Conservation (phyloP, 2,329 filamentous ascomycete species). For the Xylaria sp. region DNA sequence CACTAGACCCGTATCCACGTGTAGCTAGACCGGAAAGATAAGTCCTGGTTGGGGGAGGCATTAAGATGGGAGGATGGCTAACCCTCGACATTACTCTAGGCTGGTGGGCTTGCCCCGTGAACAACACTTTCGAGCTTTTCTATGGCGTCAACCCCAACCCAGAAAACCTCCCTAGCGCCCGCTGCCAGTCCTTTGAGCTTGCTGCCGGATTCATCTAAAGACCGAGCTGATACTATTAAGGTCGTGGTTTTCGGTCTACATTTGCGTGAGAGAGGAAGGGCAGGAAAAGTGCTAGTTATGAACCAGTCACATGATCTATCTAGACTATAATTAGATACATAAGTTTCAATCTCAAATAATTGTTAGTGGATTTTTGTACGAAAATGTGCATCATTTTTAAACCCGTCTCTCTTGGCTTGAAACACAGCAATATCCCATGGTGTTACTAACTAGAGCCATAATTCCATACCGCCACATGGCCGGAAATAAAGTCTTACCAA, state of each 20-base stretch:
- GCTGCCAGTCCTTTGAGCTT: slow-evolving; percentile 14
- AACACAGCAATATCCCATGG: too few relatives aligned
- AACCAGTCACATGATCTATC: background rate
- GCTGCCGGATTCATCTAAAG: slow-evolving; percentile 1
- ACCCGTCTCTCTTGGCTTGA: too few relatives aligned
- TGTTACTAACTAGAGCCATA: too few relatives aligned
- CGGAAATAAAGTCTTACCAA: too few relatives aligned
- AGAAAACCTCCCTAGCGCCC: slow-evolving; percentile 14
- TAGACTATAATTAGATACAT: too few relatives aligned
- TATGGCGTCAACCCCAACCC: slow-evolving; percentile 23
- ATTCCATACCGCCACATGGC: too few relatives aligned
- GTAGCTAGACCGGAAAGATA: background rate
- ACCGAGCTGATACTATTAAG: background rate
- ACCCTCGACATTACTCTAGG: slow-evolving; percentile 15
- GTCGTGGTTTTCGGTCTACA: background rate
- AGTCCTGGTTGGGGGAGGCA: too few relatives aligned
- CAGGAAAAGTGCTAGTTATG: background rate
- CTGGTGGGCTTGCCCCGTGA: slow-evolving; percentile 34
- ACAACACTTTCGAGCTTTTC: slow-evolving; percentile 31
- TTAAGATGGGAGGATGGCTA: background rate
- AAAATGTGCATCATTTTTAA: too few relatives aligned
- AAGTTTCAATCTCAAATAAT: too few relatives aligned
- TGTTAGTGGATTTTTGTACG: too few relatives aligned
- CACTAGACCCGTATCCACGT: too few relatives aligned
- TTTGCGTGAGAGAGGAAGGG: background rate